Evolutionary conservation across 2,329 filamentous ascomycete genomes (phyloP), one percentile per base, ranked within the genome.

Genomic region (Paraconiothyrium sp.): DNA sequence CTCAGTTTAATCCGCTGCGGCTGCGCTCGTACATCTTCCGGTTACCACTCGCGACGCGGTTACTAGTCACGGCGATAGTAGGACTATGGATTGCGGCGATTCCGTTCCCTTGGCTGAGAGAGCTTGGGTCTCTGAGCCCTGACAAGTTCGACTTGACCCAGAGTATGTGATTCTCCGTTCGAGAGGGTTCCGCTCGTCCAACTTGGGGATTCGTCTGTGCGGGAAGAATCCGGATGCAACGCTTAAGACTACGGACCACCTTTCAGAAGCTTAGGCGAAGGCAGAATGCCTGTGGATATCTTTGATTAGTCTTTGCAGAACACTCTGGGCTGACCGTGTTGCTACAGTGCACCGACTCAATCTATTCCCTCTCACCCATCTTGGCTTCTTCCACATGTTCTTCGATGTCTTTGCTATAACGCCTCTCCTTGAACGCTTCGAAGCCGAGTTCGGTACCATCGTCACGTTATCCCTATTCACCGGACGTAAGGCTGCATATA

Each of bases 341-440:
- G 32, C 41, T 24, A 54, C 77, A 97, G 94, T 97, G 82, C 94
- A 97, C 80, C 90, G 95, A 63, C 85, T 97, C 39, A 97, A 97
- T 76, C 96, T 94, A 0, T 99, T 93, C 75, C 93, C 94, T 0
- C 83, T 99, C 59, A 89, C 97, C 62, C 95, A 99, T 76, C 79
- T 88, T 48, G 91, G 90, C 71, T 85, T 96, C 76, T 83, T 97
- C 70, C 95, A 98, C 79, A 85, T 90, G 63, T 73, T 94, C 57
- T 82, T 96, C 74, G 97, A 98, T 79, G 78, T 93, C 27, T 56
- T 96, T 65, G 92, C 93, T 24, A 78, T 98, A 65, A 89, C 90
- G 43, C 95, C 95, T n/a, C 83, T 99, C 55, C 82, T 99, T 77
- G 94, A 97, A 80, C 88, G 94, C 63, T 99, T 98, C 79, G 95